A percentile compares a stretch with the other conserved stretches of the same genome.
These are phyloP conservation scores for Sequoiadendron giganteum DNA, from an alignment of 75 land plant genomes.

Conservation along the genomic window DNA sequence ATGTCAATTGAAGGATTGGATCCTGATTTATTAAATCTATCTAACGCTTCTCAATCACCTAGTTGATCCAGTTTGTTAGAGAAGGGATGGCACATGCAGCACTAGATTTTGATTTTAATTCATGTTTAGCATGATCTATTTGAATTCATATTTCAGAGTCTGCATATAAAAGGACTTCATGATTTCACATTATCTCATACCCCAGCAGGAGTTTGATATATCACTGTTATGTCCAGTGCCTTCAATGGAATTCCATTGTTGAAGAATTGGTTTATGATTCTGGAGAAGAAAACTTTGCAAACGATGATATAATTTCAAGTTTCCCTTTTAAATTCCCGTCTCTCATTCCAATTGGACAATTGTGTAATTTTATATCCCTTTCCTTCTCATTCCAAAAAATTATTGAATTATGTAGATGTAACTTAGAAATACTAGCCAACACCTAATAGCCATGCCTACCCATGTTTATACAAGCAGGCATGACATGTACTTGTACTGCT, in stretches of 20 bases:
- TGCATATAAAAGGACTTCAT: neutral
- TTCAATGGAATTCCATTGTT: neutral
- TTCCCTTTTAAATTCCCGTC: neutral
- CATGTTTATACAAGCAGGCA: constrained; percentile 2
- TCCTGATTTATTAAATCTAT: constrained; percentile 14
- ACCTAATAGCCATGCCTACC: neutral
- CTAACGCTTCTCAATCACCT: constrained; percentile 4
- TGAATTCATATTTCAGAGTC: neutral
- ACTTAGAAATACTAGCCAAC: neutral
- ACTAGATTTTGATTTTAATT: neutral
- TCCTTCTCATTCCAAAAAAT: neutral
- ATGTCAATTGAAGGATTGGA: constrained; percentile 24
- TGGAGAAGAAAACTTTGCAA: constrained; percentile 2
- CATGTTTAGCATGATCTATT: neutral
- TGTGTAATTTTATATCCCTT: neutral
- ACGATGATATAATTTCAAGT: neutral
- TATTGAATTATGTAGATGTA: neutral
- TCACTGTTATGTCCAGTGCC: neutral
- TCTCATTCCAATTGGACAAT: neutral
- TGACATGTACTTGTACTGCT: neutral
- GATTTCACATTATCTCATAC: neutral
- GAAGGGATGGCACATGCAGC: neutral
- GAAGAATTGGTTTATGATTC: neutral
- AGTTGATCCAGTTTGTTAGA: neutral
- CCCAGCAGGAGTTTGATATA: neutral